A percentile compares a stretch with the other conserved stretches of the same genome.
phyloP scores from a whole-genome alignment of 1,284 basidiomycete species.

The Gymnopus androsaceus region DNA sequence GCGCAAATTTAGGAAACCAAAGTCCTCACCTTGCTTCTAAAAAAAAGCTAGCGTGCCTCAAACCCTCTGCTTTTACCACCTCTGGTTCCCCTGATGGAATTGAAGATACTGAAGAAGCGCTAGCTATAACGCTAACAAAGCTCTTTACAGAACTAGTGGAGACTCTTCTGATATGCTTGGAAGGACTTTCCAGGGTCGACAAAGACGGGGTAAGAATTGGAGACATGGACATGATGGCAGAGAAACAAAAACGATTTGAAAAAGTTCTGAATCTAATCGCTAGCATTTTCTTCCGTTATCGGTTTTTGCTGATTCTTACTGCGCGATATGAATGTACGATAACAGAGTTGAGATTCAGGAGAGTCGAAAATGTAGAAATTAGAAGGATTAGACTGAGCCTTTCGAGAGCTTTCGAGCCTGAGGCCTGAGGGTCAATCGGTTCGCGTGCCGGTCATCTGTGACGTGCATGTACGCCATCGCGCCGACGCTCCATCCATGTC shows the following conservation, averaged over 20 bases:
- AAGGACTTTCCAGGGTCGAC: conserved; percentile 10
- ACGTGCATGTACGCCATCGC: too few species aligned
- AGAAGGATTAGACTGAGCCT: too few species aligned
- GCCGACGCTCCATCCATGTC: too few species aligned
- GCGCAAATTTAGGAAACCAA: background rate
- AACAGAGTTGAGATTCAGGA: too few species aligned
- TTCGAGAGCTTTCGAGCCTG: too few species aligned
- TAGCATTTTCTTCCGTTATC: background rate
- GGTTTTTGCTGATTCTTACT: too few species aligned
- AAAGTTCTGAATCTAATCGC: background rate
- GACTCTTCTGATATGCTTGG: conserved; percentile 27
- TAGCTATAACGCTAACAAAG: conserved; percentile 33
- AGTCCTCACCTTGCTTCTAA: conserved; percentile 74
- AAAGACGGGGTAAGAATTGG: conserved; percentile 20
- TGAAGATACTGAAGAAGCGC: conserved; percentile 42
- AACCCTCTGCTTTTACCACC: conserved; percentile 57
- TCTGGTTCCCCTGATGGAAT: conserved; percentile 44
- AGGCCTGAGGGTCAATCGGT: too few species aligned
- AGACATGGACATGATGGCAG: conserved; percentile 19
- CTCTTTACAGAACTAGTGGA: conserved; percentile 36
- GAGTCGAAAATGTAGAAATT: too few species aligned
- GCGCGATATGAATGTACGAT: too few species aligned
- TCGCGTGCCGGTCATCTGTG: too few species aligned
- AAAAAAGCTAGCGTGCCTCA: conserved; percentile 61
- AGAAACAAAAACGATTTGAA: background rate